Percentiles rank a stretch among this genome's conserved stretches.
These are phyloP conservation scores for Fonsecaea multimorphosa DNA, from an alignment of 2,329 filamentous ascomycete genomes.

Conservation along the genomic window DNA sequence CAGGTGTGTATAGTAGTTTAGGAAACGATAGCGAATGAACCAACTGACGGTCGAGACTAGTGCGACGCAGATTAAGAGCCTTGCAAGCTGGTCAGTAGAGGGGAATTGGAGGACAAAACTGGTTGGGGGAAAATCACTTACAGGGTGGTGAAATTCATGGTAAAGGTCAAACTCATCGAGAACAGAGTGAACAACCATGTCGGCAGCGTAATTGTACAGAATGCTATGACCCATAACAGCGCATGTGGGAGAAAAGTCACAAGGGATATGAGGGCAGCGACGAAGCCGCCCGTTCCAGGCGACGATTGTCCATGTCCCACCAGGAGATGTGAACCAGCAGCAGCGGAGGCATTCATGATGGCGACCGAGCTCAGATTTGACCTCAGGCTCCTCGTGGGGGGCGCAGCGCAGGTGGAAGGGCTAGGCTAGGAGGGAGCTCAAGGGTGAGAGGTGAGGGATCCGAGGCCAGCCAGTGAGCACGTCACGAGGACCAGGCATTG, in stretches of 20 bases:
- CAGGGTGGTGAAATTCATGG: slow-evolving; percentile 97
- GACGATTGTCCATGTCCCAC: slow-evolving; percentile 15
- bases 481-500: slow-evolving; percentile 30
- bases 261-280: slow-evolving; percentile 29
- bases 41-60: slow-evolving; percentile 87
- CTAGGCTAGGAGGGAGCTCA: slow-evolving; percentile 12
- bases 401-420: slow-evolving; percentile 6
- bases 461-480: slow-evolving; percentile 23
- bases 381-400: slow-evolving; percentile 18
- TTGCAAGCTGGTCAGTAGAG: slow-evolving; percentile 42
- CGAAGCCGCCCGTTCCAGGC: slow-evolving; percentile 27
- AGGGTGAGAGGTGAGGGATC: slow-evolving; percentile 26
- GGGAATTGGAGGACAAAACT: neutral
- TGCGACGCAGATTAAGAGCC: slow-evolving; percentile 76
- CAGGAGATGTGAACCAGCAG: neutral
- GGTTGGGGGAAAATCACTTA: slow-evolving; percentile 54
- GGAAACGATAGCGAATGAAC: slow-evolving; percentile 91
- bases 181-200: slow-evolving; percentile 88
- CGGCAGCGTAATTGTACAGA: slow-evolving; percentile 86
- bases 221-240: slow-evolving; percentile 80
- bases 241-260: slow-evolving; percentile 62
- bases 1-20: slow-evolving; percentile 95
- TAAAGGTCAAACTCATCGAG: slow-evolving; percentile 92
- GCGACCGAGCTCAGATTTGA: slow-evolving; percentile 7
- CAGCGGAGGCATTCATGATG: slow-evolving; percentile 22